These are phyloP conservation scores for Crithidia expoeki DNA, from an alignment of 208 protist genomes.

Conservation along the genomic window DNA sequence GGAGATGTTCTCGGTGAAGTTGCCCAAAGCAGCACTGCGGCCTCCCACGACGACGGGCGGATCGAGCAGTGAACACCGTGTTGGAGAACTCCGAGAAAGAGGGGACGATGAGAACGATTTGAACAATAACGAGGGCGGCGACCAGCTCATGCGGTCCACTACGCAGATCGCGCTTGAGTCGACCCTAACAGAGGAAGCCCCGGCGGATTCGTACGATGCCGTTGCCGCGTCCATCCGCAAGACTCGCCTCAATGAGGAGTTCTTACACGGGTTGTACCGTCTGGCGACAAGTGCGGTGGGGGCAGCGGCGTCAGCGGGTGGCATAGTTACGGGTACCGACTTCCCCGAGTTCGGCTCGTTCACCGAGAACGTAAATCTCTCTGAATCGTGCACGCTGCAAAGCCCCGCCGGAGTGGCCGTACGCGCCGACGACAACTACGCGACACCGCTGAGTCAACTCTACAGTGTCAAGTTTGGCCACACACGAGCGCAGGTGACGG, in stretches of 20 bases:
- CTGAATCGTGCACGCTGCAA: not conserved
- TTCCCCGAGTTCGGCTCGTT: conserved; percentile 17
- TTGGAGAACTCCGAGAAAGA: not conserved
- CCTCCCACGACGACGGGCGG: not conserved
- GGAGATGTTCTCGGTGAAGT: conserved; percentile 40
- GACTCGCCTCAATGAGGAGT: conserved; percentile 31
- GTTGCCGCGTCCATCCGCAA: conserved; percentile 26
- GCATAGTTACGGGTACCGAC: not conserved
- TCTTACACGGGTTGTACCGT: conserved; percentile 34
- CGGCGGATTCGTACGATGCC: conserved; percentile 30
- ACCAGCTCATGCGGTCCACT: not conserved
- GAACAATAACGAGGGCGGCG: not conserved
- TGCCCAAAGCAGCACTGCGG: conserved; percentile 19
- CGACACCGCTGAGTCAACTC: conserved; percentile 26
- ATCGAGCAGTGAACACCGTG: not conserved
- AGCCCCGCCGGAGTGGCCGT: conserved; percentile 1
- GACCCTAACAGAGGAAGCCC: not conserved
- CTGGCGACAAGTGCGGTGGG: conserved; percentile 17
- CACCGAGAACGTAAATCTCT: not conserved
- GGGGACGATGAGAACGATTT: not conserved
- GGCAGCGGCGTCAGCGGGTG: not conserved
- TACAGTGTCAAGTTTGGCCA: conserved; percentile 20
- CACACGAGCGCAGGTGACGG: conserved; percentile 33
- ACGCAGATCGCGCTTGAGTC: not conserved
- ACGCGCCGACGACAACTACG: conserved; percentile 8